Conservation (phyloP, 305 asterid genomes). For the Vinca major region DNA sequence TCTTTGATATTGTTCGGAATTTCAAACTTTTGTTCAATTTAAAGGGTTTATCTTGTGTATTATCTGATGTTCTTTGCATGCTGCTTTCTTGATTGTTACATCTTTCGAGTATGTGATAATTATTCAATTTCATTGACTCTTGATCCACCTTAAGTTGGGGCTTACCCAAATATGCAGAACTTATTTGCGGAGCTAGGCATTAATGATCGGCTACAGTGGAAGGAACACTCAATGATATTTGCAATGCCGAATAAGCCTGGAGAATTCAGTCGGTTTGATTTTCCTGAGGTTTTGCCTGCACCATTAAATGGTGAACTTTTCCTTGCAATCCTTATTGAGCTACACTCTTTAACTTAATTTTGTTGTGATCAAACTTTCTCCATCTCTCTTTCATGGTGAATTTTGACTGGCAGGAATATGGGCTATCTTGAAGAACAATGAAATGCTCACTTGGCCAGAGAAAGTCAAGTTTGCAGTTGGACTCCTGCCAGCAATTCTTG, state of each 20-base stretch:
- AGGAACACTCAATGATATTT: conserved; percentile 97
- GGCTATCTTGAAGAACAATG: conserved; percentile 94
- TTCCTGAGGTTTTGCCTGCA: conserved; percentile 75
- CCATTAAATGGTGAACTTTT: conserved; percentile 68
- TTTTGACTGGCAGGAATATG: conserved; percentile 47
- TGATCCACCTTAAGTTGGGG: conserved; percentile 72
- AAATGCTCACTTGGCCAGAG: conserved; percentile 99
- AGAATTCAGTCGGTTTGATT: conserved; percentile 92
- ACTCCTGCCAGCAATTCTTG: conserved; percentile 90
- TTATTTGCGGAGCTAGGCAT: conserved; percentile 92
- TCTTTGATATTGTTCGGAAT: conserved; percentile 3
- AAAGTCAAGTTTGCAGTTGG: conserved; percentile 93
- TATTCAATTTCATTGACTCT: conserved; percentile 30
- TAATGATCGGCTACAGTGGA: conserved; percentile 90
- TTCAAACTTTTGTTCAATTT: not conserved
- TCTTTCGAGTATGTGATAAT: conserved; percentile 10
- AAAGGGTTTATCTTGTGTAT: not conserved
- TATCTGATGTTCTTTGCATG: not conserved
- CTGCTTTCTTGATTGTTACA: conserved; percentile 5
- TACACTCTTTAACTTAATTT: not conserved
- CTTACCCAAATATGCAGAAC: conserved; percentile 97
- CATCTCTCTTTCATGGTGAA: conserved; percentile 1
- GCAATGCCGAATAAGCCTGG: conserved; percentile 99
- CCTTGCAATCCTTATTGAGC: conserved; percentile 3
- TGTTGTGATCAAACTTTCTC: not conserved